Conservation (phyloP, 2,329 filamentous ascomycete genomes). For the Talaromyces piceae region DNA sequence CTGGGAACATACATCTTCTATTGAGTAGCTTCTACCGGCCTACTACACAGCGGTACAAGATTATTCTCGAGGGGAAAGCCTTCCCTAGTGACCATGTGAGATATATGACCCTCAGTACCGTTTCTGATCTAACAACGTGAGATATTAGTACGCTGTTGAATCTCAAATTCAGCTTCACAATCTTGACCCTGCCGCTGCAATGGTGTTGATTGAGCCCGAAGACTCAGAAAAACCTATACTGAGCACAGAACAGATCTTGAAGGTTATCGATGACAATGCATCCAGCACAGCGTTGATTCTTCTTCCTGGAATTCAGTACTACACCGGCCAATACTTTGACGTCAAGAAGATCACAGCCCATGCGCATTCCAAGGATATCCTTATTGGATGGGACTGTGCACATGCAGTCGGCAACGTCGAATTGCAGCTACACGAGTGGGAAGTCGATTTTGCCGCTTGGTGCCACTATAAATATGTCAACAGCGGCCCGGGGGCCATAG, state of each 20-base stretch:
- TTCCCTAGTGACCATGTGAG: slow-evolving; percentile 78
- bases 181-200: slow-evolving; percentile 57
- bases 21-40: slow-evolving; percentile 80
- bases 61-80: slow-evolving; percentile 82
- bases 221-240: slow-evolving; percentile 50
- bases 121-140: slow-evolving; percentile 8
- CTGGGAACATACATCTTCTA: slow-evolving; percentile 70
- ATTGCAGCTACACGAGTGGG: slow-evolving; percentile 74
- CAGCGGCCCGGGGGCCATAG: slow-evolving; percentile 73
- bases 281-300: slow-evolving; percentile 66
- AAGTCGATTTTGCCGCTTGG: slow-evolving; percentile 87
- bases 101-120: slow-evolving; percentile 4
- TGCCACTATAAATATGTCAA: slow-evolving; percentile 96
- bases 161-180: slow-evolving; percentile 70
- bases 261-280: slow-evolving; percentile 66
- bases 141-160: slow-evolving; percentile 65
- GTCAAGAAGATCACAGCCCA: slow-evolving; percentile 71
- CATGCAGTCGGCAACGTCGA: slow-evolving; percentile 81
- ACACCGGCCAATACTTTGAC: slow-evolving; percentile 82
- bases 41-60: slow-evolving; percentile 59
- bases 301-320: slow-evolving; percentile 84
- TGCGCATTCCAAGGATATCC: slow-evolving; percentile 62
- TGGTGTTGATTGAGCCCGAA: slow-evolving; percentile 66
- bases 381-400: slow-evolving; percentile 81
- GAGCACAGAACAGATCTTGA: slow-evolving; percentile 62